Conservation (phyloP, 2,329 filamentous ascomycete genomes). For the Penicillium vulpinum region DNA sequence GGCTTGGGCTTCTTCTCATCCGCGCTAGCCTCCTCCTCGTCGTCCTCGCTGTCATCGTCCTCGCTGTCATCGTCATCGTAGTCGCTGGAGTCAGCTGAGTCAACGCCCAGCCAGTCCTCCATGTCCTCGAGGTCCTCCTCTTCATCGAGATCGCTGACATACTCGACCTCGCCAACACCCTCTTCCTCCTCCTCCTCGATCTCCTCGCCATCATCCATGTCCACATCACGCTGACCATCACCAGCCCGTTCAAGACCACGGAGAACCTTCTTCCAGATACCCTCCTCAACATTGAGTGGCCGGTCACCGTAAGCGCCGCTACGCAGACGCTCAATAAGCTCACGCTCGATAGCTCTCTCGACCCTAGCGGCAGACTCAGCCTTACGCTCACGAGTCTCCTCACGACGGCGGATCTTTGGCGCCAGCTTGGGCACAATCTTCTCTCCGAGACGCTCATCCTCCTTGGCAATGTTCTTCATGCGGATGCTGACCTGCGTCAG, state of each 20-base stretch:
- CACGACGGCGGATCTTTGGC: constrained; percentile 79
- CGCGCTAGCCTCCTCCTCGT: constrained; percentile 39
- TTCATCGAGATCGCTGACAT: constrained; percentile 85
- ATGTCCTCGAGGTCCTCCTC: constrained; percentile 85
- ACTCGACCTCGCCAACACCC: constrained; percentile 78
- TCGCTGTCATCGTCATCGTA: constrained; percentile 55
- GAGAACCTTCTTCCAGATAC: constrained; percentile 96
- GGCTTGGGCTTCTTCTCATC: constrained; percentile 47
- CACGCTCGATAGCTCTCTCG: constrained; percentile 91
- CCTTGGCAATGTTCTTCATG: constrained; percentile 74
- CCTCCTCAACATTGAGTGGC: constrained; percentile 91
- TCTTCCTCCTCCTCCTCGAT: constrained; percentile 73
- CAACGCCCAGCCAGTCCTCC: constrained; percentile 88
- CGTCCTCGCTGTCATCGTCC: constrained; percentile 52
- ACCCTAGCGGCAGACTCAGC: constrained; percentile 85
- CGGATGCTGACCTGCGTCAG: constrained; percentile 87
- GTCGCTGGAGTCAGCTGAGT: constrained; percentile 54
- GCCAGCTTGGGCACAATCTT: constrained; percentile 83
- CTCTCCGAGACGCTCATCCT: constrained; percentile 88
- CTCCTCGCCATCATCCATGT: constrained; percentile 82
- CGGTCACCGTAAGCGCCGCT: constrained; percentile 93
- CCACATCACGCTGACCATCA: constrained; percentile 78
- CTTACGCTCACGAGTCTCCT: constrained; percentile 73
- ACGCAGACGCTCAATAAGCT: constrained; percentile 85
- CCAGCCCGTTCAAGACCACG: constrained; percentile 84